Base-by-base conservation (phyloP, 202 grass and related monocot species). In the Cymbopogon flexuosus region DNA sequence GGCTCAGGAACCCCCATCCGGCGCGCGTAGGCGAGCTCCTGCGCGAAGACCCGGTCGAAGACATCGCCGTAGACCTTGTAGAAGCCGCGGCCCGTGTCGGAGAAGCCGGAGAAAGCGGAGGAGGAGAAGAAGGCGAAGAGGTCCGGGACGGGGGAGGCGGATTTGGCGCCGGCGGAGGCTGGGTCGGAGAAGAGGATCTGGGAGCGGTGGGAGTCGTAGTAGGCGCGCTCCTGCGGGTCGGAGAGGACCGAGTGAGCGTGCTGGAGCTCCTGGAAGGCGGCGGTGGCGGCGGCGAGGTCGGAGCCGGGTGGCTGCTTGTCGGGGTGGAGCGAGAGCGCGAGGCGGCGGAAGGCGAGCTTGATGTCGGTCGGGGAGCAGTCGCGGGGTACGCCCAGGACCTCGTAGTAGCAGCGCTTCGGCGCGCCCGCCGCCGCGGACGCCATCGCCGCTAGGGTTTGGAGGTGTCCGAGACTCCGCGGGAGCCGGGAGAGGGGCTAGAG, bases 21-120 rank as follows among this genome's bases (percentile, higher is more conserved):
- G 72, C 82, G 93, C 2, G 92, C 86, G 63, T 94, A 98, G 37
- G 87, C 72, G 42, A 89, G 73, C 84, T 98, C 95, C 82, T 98
- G 92, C 24, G 86, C 84, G 73, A 88, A 94, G 14, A 94, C 90
- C 82, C 82, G 82, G 30, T 81, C 60, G 79, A 98, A 98, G 34
- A 94, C 85, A 78, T 94, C 92, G 13, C 90, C 92, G 11, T 98
- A 98, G 62, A 98, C 90, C 88, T 93, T 98, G 86, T 89, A 98
- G 77, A 98, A 98, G 43, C 95, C 92, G 49, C 87, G 87, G 66
- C 92, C 95, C 15, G 84, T 79, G 72, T 98, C 95, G 18, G 84
- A 79, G 82, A 86, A 94, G 18, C 95, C 95, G 29, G 92, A 88
- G 79, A 89, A 98, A 1, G 82, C 84, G 11, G 95, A 91, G 19